Conservation (phyloP, 208 protist species). For the Trypanosoma cruzi region DNA sequence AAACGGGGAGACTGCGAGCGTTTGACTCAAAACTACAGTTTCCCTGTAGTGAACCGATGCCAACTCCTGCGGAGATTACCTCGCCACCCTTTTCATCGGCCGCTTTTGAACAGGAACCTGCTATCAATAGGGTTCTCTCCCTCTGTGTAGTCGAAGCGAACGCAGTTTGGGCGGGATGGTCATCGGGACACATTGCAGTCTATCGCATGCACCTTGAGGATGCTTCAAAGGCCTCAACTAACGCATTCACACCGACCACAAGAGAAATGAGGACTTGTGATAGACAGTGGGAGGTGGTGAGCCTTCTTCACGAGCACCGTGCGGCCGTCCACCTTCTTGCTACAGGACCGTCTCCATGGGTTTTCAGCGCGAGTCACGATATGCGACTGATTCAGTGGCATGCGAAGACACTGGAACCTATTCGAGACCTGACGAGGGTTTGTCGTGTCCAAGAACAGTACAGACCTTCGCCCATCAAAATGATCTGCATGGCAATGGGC, state of each 20-base stretch:
- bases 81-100: conserved; percentile 1
- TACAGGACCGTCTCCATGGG: conserved; percentile 17
- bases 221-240: neutral
- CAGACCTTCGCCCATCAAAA: conserved; percentile 6
- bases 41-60: conserved; percentile 8
- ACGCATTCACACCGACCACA: neutral
- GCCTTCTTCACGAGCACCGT: conserved; percentile 14
- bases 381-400: conserved; percentile 19
- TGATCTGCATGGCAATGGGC: conserved; percentile 24
- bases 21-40: conserved; percentile 21
- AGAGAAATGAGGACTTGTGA: neutral
- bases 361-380: conserved; percentile 20
- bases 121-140: conserved; percentile 8
- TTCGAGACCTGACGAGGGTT: conserved; percentile 15
- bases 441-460: conserved; percentile 14
- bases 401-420: conserved; percentile 5
- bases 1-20: conserved; percentile 5
- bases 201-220: conserved; percentile 8
- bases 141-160: conserved; percentile 3
- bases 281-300: neutral
- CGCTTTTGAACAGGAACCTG: conserved; percentile 7
- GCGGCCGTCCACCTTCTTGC: conserved; percentile 13
- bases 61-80: neutral
- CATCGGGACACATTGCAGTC: conserved; percentile 17
- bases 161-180: conserved; percentile 21